phyloP scores from a whole-genome alignment of 192 early-diverging fungal genomes.

The Entomortierella chlamydospora region DNA sequence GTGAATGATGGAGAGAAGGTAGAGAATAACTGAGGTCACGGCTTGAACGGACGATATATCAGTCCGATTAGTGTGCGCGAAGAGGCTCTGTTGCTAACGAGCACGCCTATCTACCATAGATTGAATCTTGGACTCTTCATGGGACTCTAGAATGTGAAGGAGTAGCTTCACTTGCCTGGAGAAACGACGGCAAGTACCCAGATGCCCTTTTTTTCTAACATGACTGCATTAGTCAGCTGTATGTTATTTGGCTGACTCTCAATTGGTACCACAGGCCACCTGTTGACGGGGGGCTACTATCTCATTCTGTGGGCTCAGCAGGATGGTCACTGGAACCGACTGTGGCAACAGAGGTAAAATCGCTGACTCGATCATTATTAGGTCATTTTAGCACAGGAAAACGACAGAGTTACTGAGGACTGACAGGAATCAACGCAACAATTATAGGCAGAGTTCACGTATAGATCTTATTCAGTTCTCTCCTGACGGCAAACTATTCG shows the following conservation, averaged over 20 bases:
- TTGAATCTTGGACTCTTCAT: constrained; percentile 23
- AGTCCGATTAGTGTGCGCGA: no score
- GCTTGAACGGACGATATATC: no score
- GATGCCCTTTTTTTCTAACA: constrained; percentile 18
- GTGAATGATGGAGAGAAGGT: constrained; percentile 38
- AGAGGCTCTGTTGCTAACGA: neutral
- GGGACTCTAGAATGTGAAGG: constrained; percentile 25
- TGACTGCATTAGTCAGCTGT: no score
- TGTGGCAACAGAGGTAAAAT: constrained; percentile 61
- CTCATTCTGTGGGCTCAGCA: constrained; percentile 50
- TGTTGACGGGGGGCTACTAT: constrained; percentile 52
- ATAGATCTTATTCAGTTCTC: constrained; percentile 67
- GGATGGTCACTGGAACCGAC: constrained; percentile 36
- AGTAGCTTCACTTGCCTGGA: constrained; percentile 40
- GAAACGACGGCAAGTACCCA: constrained; percentile 34
- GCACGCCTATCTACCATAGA: constrained; percentile 9
- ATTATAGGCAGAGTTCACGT: constrained; percentile 48
- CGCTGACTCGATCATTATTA: no score
- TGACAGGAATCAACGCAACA: neutral
- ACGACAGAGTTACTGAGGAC: no score
- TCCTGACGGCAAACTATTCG: constrained; percentile 69
- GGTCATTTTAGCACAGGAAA: no score
- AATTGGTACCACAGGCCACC: constrained; percentile 23
- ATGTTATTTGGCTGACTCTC: neutral
- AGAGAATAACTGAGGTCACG: no score